Evolutionary conservation across 2,329 filamentous ascomycete genomes (phyloP).

Genomic region (Penicillium sp.): DNA sequence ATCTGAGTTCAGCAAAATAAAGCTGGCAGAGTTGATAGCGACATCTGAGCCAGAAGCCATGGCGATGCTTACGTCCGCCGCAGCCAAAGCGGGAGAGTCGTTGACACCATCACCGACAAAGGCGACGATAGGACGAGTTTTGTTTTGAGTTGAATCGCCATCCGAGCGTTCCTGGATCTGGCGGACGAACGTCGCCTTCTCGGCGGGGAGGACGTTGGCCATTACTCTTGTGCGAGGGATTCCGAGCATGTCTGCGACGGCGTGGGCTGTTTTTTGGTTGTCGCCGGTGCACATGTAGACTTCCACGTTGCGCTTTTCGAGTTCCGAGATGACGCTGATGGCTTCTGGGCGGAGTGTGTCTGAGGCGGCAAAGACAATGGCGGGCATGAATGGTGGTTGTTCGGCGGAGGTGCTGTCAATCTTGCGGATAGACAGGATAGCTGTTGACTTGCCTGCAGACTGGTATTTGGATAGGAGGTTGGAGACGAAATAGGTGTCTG

Average conservation of each 20-base stretch:
- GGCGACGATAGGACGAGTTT: constrained; percentile 62
- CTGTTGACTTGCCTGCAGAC: constrained; percentile 46
- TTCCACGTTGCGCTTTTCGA: constrained; percentile 66
- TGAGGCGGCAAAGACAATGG: constrained; percentile 72
- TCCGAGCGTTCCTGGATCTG: constrained; percentile 35
- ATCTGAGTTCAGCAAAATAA: constrained; percentile 74
- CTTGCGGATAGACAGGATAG: constrained; percentile 45
- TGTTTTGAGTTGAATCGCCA: background rate
- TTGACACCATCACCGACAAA: constrained; percentile 91
- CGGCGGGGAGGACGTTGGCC: constrained; percentile 79
- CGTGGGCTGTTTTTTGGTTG: constrained; percentile 79
- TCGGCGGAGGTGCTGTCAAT: constrained; percentile 15
- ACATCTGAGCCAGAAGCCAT: constrained; percentile 81
- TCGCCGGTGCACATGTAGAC: constrained; percentile 95
- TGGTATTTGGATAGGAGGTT: constrained; percentile 42
- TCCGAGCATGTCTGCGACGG: constrained; percentile 74
- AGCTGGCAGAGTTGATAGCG: constrained; percentile 77
- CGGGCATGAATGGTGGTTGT: constrained; percentile 47
- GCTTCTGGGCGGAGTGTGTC: constrained; percentile 81
- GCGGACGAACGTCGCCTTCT: constrained; percentile 62
- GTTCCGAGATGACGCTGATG: constrained; percentile 61
- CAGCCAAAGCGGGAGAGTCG: constrained; percentile 77
- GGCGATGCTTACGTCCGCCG: constrained; percentile 80
- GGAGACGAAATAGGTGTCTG: constrained; percentile 37
- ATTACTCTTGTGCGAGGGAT: constrained; percentile 76